These are phyloP conservation scores for Dictyostelium firmibasis DNA, from an alignment of 78 protist species.

Conservation along the genomic window DNA sequence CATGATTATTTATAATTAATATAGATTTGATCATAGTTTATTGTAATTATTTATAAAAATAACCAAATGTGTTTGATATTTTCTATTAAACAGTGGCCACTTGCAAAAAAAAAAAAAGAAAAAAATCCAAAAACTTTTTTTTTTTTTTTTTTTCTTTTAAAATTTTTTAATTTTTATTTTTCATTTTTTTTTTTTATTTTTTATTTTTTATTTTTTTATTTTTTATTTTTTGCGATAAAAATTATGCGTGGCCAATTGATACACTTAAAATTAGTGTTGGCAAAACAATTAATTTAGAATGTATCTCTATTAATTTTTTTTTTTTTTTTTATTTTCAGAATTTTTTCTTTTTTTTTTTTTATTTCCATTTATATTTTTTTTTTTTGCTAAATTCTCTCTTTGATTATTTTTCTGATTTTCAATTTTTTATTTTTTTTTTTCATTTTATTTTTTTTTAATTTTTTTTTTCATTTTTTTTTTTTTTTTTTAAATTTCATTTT, in stretches of 20 bases:
- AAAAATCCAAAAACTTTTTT: too few species aligned
- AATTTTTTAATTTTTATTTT: too few species aligned
- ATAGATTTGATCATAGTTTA: conserved; percentile 89
- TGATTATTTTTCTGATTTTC: background rate
- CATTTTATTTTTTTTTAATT: background rate
- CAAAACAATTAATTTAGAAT: too few species aligned
- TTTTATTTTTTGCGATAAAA: too few species aligned
- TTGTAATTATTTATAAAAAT: background rate
- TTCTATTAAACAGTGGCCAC: background rate
- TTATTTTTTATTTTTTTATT: too few species aligned
- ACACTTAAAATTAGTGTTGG: too few species aligned
- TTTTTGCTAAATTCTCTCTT: background rate
- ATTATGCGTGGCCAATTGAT: too few species aligned
- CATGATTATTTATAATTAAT: conserved; percentile 91
- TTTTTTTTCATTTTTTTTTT: conserved; percentile 8
- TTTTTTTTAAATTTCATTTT: background rate
- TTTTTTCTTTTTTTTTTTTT: too few species aligned
- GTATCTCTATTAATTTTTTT: too few species aligned
- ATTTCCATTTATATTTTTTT: background rate
- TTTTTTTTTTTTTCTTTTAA: too few species aligned
- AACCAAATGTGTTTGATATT: background rate
- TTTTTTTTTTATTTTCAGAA: background rate
- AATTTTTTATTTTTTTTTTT: background rate
- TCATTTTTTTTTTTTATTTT: too few species aligned
- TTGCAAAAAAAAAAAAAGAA: too few species aligned